Percentiles rank a stretch among this genome's conserved stretches.
These are phyloP conservation scores for Mycena galopus DNA, from an alignment of 768 basidiomycete species.

Conservation along the genomic window DNA sequence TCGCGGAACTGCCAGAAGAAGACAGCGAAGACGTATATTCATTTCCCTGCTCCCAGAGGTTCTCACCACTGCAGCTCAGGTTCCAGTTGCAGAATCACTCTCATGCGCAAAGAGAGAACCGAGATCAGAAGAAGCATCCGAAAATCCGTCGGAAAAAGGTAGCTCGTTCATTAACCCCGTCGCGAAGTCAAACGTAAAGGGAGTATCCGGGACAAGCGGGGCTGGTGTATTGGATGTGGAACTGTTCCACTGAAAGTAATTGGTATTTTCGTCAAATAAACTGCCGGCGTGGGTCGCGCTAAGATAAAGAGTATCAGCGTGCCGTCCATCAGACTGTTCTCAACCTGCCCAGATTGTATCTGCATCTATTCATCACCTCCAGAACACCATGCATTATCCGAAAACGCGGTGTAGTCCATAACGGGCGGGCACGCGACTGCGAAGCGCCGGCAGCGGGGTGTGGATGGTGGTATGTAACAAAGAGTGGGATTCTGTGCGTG, in stretches of 20 bases:
- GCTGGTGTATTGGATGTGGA: neutral
- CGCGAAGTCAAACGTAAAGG: neutral
- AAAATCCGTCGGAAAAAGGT: neutral
- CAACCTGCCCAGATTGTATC: too few relatives aligned
- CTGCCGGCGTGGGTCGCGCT: too few relatives aligned
- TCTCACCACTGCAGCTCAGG: constrained; percentile 7
- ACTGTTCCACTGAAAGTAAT: neutral
- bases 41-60: neutral
- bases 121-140: constrained; percentile 2
- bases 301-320: too few relatives aligned
- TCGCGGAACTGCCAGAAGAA: neutral
- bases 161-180: neutral
- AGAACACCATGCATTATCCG: too few relatives aligned
- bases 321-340: too few relatives aligned
- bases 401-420: too few relatives aligned
- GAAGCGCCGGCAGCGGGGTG: too few relatives aligned
- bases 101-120: constrained; percentile 6
- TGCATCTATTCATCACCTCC: too few relatives aligned
- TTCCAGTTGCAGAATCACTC: constrained; percentile 15
- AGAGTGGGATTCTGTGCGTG: too few relatives aligned
- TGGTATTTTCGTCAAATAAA: too few relatives aligned
- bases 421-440: too few relatives aligned
- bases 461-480: too few relatives aligned
- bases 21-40: neutral
- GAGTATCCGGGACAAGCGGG: neutral